phyloP scores from a whole-genome alignment of 1,284 basidiomycete genomes.

The Apiotrichum montevideense region DNA sequence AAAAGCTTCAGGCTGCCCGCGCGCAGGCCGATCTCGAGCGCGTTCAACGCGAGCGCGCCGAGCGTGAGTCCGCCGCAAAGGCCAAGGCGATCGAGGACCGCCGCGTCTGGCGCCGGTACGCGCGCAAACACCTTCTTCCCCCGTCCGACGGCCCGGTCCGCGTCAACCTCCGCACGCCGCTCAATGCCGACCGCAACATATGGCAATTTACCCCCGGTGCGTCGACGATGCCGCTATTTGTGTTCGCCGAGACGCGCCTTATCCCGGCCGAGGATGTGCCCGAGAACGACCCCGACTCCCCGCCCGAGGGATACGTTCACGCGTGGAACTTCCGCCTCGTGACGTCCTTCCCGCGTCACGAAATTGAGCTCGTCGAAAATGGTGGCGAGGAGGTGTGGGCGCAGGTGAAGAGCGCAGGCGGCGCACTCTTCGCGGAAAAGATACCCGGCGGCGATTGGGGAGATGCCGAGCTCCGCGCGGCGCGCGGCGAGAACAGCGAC shows the following conservation, averaged over 20 bases:
- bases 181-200: constrained; percentile 31
- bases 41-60: constrained; percentile 39
- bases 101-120: constrained; percentile 39
- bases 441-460: constrained; percentile 30
- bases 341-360: constrained; percentile 40
- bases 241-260: constrained; percentile 43
- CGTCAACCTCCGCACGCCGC: constrained; percentile 36
- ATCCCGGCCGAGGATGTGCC: constrained; percentile 23
- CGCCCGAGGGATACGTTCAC: constrained; percentile 36
- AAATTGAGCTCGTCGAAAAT: constrained; percentile 25
- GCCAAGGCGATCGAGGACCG: constrained; percentile 21
- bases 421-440: constrained; percentile 43
- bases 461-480: constrained; percentile 19
- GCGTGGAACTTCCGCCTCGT: constrained; percentile 32
- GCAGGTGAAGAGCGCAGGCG: constrained; percentile 35
- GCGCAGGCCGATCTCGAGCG: constrained; percentile 25
- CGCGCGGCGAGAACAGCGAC: constrained; percentile 16
- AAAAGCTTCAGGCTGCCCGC: constrained; percentile 38
- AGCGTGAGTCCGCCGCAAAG: constrained; percentile 20
- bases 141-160: constrained; percentile 23
- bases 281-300: constrained; percentile 25
- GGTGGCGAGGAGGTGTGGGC: constrained; percentile 38
- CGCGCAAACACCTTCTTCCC: constrained; percentile 35
- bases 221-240: constrained; percentile 33
- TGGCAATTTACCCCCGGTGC: constrained; percentile 24